Evolutionary conservation across 441 rosid genomes (phyloP).

Genomic region (Francoa sonchifolia): DNA sequence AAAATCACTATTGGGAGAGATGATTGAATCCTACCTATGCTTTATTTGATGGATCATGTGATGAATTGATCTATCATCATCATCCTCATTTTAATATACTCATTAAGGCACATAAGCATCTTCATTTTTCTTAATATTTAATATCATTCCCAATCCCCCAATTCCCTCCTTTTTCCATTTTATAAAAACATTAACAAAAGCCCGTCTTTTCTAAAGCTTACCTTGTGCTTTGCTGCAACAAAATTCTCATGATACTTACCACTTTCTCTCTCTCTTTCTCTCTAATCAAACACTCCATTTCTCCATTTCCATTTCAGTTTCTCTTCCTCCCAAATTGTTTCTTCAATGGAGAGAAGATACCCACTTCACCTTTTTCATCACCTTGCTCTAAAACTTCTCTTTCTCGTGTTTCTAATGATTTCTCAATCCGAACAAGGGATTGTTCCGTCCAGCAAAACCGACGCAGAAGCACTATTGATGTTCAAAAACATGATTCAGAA

Average conservation of each 20-base stretch:
- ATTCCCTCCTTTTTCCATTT: slow-evolving; percentile 23
- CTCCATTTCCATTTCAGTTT: slow-evolving; percentile 7
- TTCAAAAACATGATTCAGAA: slow-evolving; percentile 57
- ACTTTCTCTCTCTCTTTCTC: slow-evolving; percentile 13
- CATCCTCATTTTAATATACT: neutral
- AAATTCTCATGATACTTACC: slow-evolving; percentile 34
- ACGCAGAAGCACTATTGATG: slow-evolving; percentile 46
- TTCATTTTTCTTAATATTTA: neutral
- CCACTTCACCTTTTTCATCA: slow-evolving; percentile 23
- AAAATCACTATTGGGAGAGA: no score
- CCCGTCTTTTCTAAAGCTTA: slow-evolving; percentile 37
- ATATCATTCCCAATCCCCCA: slow-evolving; percentile 15
- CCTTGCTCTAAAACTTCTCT: slow-evolving; percentile 20
- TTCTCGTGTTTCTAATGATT: slow-evolving; percentile 19
- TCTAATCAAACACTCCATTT: slow-evolving; percentile 3
- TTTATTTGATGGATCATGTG: no score
- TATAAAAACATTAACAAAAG: slow-evolving; percentile 11
- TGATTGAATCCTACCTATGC: no score
- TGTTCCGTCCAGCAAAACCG: slow-evolving; percentile 47
- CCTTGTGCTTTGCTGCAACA: slow-evolving; percentile 23
- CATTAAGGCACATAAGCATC: neutral
- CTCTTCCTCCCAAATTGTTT: slow-evolving; percentile 10
- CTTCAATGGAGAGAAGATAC: slow-evolving; percentile 42
- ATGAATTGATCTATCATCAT: no score
- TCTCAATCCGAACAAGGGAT: slow-evolving; percentile 18